phyloP scores from a whole-genome alignment of 768 basidiomycete species.

The Suillus luteus region DNA sequence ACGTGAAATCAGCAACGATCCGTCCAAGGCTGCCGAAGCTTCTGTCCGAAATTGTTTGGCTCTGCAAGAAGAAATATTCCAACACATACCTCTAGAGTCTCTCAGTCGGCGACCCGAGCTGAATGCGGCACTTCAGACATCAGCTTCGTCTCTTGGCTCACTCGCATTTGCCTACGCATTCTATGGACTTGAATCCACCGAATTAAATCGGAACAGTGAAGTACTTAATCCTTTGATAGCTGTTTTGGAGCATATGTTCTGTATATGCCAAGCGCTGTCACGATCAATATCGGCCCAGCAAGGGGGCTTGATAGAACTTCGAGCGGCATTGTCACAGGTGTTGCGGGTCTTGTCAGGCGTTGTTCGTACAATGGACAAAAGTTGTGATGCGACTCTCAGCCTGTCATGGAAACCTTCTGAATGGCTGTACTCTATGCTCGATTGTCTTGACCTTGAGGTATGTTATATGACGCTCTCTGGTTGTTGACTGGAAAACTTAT shows the following conservation, averaged over 20 bases:
- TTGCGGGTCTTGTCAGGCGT: slow-evolving; percentile 55
- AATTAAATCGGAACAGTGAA: slow-evolving; percentile 27
- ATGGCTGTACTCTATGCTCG: slow-evolving; percentile 64
- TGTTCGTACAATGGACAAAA: slow-evolving; percentile 41
- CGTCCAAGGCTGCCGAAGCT: slow-evolving; percentile 37
- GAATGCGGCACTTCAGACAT: slow-evolving; percentile 36
- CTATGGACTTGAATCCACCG: slow-evolving; percentile 49
- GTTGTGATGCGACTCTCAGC: slow-evolving; percentile 32
- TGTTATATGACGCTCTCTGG: slow-evolving; percentile 18
- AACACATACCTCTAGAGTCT: slow-evolving; percentile 49
- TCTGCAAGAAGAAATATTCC: slow-evolving; percentile 57
- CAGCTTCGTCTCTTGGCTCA: slow-evolving; percentile 38
- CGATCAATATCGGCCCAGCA: slow-evolving; percentile 35
- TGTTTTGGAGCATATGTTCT: slow-evolving; percentile 55
- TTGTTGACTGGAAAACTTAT: slow-evolving; percentile 15
- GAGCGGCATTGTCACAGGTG: slow-evolving; percentile 54
- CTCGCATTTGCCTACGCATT: slow-evolving; percentile 62
- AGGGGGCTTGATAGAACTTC: slow-evolving; percentile 36
- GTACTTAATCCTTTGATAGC: slow-evolving; percentile 53
- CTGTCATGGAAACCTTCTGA: slow-evolving; percentile 60
- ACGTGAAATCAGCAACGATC: slow-evolving; percentile 41
- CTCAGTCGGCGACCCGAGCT: slow-evolving; percentile 54
- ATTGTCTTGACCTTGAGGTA: slow-evolving; percentile 59
- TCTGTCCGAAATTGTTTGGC: slow-evolving; percentile 44
- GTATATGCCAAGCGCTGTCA: slow-evolving; percentile 50